Evolutionary conservation across 2,329 filamentous ascomycete species (phyloP).

Genomic region (Fusarium miscanthi): DNA sequence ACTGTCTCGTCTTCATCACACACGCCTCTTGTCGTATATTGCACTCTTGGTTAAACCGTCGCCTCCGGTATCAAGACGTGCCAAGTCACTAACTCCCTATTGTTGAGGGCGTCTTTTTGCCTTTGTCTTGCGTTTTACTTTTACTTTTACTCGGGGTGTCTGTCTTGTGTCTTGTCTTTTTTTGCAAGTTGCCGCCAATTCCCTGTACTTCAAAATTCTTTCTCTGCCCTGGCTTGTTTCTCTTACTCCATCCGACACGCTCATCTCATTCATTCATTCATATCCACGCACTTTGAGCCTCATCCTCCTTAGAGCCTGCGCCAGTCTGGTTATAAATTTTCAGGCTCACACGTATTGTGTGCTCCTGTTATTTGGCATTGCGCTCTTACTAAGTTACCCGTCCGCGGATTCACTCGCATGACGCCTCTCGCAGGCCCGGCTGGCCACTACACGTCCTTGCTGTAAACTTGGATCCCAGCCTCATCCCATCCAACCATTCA

Average conservation of each 20-base stretch:
- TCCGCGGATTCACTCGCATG: slow-evolving; percentile 42
- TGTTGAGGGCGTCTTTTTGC: slow-evolving; percentile 6
- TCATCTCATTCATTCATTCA: slow-evolving; percentile 40
- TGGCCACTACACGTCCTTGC: slow-evolving; percentile 46
- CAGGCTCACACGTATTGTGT: slow-evolving; percentile 15
- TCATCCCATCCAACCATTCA: slow-evolving; percentile 19
- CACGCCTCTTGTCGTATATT: slow-evolving; percentile 38
- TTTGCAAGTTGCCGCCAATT: slow-evolving; percentile 42
- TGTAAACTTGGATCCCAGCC: slow-evolving; percentile 44
- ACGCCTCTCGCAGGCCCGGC: slow-evolving; percentile 44
- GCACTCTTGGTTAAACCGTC: slow-evolving; percentile 13
- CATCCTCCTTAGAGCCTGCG: slow-evolving; percentile 25
- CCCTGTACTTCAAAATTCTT: slow-evolving; percentile 48
- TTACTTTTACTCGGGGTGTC: slow-evolving; percentile 4
- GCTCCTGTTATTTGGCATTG: slow-evolving; percentile 28
- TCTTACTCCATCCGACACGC: slow-evolving; percentile 48
- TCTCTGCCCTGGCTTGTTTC: slow-evolving; percentile 44
- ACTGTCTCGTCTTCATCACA: slow-evolving; percentile 40
- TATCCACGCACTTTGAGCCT: slow-evolving; percentile 38
- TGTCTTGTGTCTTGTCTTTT: slow-evolving; percentile 18
- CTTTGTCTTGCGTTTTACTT: slow-evolving; percentile 28
- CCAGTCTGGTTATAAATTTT: slow-evolving; percentile 13
- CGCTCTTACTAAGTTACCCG: slow-evolving; percentile 25
- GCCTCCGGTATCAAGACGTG: not conserved
- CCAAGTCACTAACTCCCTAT: slow-evolving; percentile 1